Percentiles rank a stretch among this genome's conserved stretches.
phyloP scores from a whole-genome alignment of 306 rosid genomes.

The Ormosia emarginata region DNA sequence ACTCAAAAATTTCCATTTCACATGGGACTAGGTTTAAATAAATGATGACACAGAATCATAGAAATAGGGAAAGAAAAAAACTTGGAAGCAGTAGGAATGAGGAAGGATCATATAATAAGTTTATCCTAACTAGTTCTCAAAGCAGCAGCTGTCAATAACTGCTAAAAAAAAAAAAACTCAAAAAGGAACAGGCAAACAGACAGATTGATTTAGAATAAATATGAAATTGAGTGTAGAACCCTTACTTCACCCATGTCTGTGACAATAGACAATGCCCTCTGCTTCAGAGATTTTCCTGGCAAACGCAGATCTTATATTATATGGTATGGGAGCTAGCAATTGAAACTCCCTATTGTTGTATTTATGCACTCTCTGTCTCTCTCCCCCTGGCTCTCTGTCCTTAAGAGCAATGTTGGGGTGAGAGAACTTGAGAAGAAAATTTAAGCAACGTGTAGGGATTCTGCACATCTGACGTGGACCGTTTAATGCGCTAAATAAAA shows the following conservation, averaged over 20 bases:
- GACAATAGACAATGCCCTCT: conserved; percentile 14
- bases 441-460: conserved; percentile 38
- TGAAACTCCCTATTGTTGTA: background rate
- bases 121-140: background rate
- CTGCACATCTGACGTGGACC: conserved; percentile 53
- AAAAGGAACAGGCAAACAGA: background rate
- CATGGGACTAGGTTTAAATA: background rate
- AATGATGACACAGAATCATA: background rate
- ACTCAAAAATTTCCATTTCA: background rate
- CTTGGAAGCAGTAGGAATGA: background rate
- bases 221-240: background rate
- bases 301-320: background rate
- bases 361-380: background rate
- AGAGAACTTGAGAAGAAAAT: background rate
- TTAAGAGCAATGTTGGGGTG: conserved; percentile 5
- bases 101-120: background rate
- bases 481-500: conserved; percentile 25
- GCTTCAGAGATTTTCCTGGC: background rate
- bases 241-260: conserved; percentile 69
- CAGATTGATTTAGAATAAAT: background rate
- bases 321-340: background rate
- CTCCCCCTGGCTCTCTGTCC: background rate
- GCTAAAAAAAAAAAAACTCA: background rate
- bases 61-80: background rate
- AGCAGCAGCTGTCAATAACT: background rate